Base-by-base conservation (phyloP, 2,329 filamentous ascomycete genomes). In the Zymoseptoria passerinii region DNA sequence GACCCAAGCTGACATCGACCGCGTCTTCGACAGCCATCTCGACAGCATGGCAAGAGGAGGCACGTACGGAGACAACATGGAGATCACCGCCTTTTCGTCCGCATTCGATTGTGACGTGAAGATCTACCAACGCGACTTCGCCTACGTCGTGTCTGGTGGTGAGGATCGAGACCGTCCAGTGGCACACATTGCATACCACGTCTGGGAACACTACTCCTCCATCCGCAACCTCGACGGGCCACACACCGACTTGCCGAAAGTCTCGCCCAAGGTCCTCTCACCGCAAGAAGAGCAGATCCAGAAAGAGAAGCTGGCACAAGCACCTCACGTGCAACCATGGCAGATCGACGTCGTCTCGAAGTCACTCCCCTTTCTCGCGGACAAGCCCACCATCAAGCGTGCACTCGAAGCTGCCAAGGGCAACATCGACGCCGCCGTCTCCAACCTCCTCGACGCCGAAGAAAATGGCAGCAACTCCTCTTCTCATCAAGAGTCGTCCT, bases 131-230 rank as follows among this genome's bases (percentile, higher is more conserved):
- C 66, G 78, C 69, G 77, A 81, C 67, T 77, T 76, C 66, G 75
- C 76, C 48, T 81, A 78, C 68, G 74, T 79, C 65, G 73, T 81
- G 63, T 73, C 74, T 61, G 80, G 72, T 59, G 68, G 69, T 23
- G 66, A 66, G 20, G 67, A 67, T 49, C 59, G 57, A 1, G 62
- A 63, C 54, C 62, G 68, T 48, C 67, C 72, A n/a, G 71, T 75
- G 13, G 72, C 83, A 51, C 82, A 86, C 71, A 69, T 65, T 60
- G 65, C 65, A 56, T 63, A 67, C 35, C 68, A 86, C 81, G 77
- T 74, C 51, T 86, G 82, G 75, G 79, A 86, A 67, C 85, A 87
- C 68, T 87, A 86, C 71, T 86, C 83, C 4, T 87, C 84, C 0
- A 81, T 88, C 63, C 80, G 84, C 57, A 83, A 83, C 66, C 71